Conservation (phyloP, 345 rosid genomes). For the Triadica sebifera region DNA sequence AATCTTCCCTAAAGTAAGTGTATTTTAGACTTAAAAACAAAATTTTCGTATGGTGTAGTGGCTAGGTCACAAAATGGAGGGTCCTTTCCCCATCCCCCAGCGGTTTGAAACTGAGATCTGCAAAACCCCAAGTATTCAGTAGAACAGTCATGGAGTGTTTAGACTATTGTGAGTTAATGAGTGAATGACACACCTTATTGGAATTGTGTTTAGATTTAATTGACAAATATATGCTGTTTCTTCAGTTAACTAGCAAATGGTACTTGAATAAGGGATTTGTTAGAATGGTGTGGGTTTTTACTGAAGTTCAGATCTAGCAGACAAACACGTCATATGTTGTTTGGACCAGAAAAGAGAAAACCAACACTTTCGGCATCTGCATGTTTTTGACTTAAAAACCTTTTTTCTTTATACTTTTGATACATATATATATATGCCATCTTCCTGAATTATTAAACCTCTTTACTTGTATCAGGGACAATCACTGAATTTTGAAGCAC, state of each 20-base stretch:
- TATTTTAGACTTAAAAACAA: background rate
- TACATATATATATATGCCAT: background rate
- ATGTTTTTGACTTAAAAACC: background rate
- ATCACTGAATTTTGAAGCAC: slow-evolving; percentile 18
- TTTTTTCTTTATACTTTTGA: background rate
- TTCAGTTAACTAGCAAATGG: background rate
- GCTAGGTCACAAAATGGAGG: background rate
- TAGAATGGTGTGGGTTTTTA: background rate
- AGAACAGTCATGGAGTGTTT: background rate
- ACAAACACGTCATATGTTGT: background rate
- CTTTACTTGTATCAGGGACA: slow-evolving; percentile 29
- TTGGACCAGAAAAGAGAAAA: background rate
- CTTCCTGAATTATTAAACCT: background rate
- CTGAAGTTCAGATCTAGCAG: background rate
- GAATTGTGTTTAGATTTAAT: background rate
- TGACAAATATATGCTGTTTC: background rate
- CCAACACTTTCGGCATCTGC: background rate
- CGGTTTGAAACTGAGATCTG: background rate
- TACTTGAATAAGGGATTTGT: background rate
- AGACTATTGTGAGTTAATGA: background rate
- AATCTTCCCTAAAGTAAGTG: background rate
- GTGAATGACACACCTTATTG: background rate
- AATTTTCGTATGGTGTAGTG: background rate
- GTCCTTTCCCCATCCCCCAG: background rate
- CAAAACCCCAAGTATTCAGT: background rate